Evolutionary conservation across 495 filamentous ascomycete species (phyloP).

Genomic region (Astrothelium subdiscretum): DNA sequence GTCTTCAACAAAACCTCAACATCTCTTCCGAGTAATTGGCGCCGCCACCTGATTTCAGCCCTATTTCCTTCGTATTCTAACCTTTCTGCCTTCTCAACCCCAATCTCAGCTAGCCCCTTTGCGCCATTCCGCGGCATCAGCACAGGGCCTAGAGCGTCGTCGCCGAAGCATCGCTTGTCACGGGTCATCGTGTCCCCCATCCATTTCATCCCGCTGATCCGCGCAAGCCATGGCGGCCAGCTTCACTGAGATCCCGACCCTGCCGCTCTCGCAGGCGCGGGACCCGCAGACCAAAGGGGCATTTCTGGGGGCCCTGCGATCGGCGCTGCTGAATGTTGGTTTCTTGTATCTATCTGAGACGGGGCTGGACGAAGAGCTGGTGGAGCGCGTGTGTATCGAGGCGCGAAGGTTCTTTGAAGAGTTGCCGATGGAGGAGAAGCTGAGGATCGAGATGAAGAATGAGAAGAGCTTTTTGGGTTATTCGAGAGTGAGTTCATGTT

Average conservation of each 20-base stretch:
- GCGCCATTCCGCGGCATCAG: no score
- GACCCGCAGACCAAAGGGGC: conserved; percentile 55
- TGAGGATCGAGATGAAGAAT: conserved; percentile 86
- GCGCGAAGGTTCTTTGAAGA: conserved; percentile 64
- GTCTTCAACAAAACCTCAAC: neutral
- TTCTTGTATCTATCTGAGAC: conserved; percentile 87
- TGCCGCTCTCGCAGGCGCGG: conserved; percentile 59
- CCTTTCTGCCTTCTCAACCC: no score
- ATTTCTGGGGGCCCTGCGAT: conserved; percentile 62
- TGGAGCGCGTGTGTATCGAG: conserved; percentile 55
- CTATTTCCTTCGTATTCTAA: no score
- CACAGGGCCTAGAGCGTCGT: no score
- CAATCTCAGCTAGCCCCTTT: no score
- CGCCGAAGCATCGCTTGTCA: no score
- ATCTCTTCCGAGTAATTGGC: no score
- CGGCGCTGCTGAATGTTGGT: conserved; percentile 80
- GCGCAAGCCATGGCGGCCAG: neutral
- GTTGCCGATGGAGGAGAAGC: conserved; percentile 64
- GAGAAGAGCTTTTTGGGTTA: conserved; percentile 34
- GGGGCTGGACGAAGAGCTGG: conserved; percentile 56
- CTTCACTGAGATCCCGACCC: conserved; percentile 69
- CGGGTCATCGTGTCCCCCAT: no score
- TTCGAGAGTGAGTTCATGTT: conserved; percentile 21
- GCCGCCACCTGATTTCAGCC: no score
- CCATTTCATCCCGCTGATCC: no score